Evolutionary conservation across 768 basidiomycete species (phyloP), one percentile per base, ranked within the genome.

Genomic region (Rickenella mellea): DNA sequence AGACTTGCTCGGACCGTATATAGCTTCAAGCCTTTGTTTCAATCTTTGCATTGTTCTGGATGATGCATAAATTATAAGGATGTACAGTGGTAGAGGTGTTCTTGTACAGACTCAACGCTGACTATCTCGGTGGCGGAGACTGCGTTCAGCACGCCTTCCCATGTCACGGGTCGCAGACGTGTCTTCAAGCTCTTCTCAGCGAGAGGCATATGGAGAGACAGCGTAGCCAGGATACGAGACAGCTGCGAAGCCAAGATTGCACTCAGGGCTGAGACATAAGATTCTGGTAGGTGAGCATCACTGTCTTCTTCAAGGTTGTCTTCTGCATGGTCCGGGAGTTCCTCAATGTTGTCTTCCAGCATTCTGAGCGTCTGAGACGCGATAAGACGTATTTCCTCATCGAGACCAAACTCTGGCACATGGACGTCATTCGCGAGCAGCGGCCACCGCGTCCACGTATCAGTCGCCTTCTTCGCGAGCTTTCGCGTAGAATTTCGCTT

Each of bases 371-470:
- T 56, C 10, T 65, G 56, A 15, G 66, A 58, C 5, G 69, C 68
- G 24, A 86, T 51, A 2, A 66, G 55, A 17, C 58, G 57, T 7
- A 88, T 67, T 58, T 88, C 86, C 48, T 88, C 85, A 36, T 77
- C 69, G 17, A 89, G 60, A 7, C 61, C 60, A 79, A 80, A 88
- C 59, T 85, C 78, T 1, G 86, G 83, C 7, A 73, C 62, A 19
- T 69, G 64, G 12, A 83, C 70, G 50, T 88, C 82, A 12, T 66
- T 63, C 3, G 66, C 50, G 14, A 76, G 68, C 39, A 87, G 69
- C 1, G 86, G 86, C 86, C 86, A 89, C 6, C 76, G 67, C 0
- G 84, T 85, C 83, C 83, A 87, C 0, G 62, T 64, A 50, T 81
- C 74, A 53, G 54, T 57, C 56, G 46, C 40, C 27, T 35, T 45